These are phyloP conservation scores for Serendipita vermifera DNA, from an alignment of 768 basidiomycete species.

Conservation along the genomic window DNA sequence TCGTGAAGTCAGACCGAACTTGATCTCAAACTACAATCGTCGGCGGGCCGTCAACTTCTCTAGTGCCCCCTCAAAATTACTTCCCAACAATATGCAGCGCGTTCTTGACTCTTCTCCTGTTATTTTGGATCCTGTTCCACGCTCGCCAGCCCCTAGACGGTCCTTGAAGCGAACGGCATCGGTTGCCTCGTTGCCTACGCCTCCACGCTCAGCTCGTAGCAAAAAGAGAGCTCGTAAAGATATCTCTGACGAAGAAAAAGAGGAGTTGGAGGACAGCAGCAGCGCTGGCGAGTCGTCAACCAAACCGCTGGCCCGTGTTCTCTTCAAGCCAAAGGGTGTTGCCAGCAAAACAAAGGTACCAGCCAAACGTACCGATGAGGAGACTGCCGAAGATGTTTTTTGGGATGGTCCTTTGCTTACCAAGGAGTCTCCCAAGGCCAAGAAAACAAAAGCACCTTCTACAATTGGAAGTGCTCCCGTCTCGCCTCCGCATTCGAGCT, in stretches of 20 bases:
- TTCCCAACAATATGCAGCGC: conserved; percentile 3
- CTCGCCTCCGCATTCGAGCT: conserved; percentile 54
- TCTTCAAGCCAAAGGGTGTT: not conserved
- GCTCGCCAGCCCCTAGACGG: conserved; percentile 17
- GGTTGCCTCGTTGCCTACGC: conserved; percentile 50
- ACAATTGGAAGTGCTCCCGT: conserved; percentile 31
- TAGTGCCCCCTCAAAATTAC: not conserved
- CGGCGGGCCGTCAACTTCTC: conserved; percentile 3
- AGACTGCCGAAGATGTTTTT: conserved; percentile 7
- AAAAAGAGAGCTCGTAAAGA: conserved; percentile 12
- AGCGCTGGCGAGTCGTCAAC: conserved; percentile 11
- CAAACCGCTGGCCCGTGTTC: not conserved
- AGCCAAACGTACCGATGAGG: conserved; percentile 1
- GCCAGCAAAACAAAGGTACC: not conserved
- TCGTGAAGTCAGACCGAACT: not conserved
- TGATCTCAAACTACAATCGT: not conserved
- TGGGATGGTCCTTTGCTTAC: conserved; percentile 1
- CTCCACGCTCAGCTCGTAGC: conserved; percentile 41
- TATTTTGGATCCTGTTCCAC: not conserved
- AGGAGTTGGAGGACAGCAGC: conserved; percentile 12
- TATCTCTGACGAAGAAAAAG: conserved; percentile 18
- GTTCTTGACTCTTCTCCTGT: not conserved
- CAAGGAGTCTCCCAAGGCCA: conserved; percentile 5
- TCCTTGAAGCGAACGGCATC: conserved; percentile 53
- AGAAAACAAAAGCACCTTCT: not conserved